Evolutionary conservation across 345 rosid species (phyloP), one percentile per base, ranked within the genome.

Genomic region (Eucalyptus caleyi): DNA sequence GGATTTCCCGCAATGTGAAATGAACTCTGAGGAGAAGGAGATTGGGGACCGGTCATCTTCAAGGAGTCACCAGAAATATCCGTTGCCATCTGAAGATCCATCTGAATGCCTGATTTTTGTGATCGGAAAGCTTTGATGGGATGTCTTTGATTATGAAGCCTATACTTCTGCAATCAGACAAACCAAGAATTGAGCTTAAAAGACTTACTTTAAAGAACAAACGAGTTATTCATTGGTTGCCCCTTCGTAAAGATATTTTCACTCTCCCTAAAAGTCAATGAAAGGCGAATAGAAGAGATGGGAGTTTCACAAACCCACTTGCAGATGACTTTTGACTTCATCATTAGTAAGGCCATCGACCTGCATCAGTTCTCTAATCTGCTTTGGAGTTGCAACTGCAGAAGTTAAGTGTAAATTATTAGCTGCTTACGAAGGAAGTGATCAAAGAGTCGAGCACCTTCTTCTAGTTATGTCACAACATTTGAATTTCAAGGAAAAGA

Each of bases 291-390:
- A 81, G 67, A n/a, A 85, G 50, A 7, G 45, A 40, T 23, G 50
- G 14, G 50, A 72, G 86, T 87, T 72, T 50, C 49, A 69, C 50
- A 56, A 89, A 90, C 90, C 89, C 86, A 96, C 99, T 93, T 98
- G 99, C 93, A 97, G 91, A 95, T 98, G 99, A 89, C 99, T 97
- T 94, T 98, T 98, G 32, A 98, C 99, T 95, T 98, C 99, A 91
- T 97, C 99, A 62, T 98, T 98, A 47, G 99, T 98, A 92, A 98
- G 93, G 87, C 99, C 98, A 92, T 96, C 96, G 54, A 96, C 99
- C 92, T 94, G 95, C 99, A 98, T 98, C 65, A 96, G 97, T 89
- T 98, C 98, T 92, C 97, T 93, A 49, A 98, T 98, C 94, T 97
- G 99, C 93, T 98, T 98, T 13, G 99, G 99, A 86, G 99, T 98